Percentiles rank a stretch among this genome's conserved stretches.
Evolutionary conservation across 1,139 yeast genomes (phyloP).

Genomic region (Geotrichum cucujoidarum): DNA sequence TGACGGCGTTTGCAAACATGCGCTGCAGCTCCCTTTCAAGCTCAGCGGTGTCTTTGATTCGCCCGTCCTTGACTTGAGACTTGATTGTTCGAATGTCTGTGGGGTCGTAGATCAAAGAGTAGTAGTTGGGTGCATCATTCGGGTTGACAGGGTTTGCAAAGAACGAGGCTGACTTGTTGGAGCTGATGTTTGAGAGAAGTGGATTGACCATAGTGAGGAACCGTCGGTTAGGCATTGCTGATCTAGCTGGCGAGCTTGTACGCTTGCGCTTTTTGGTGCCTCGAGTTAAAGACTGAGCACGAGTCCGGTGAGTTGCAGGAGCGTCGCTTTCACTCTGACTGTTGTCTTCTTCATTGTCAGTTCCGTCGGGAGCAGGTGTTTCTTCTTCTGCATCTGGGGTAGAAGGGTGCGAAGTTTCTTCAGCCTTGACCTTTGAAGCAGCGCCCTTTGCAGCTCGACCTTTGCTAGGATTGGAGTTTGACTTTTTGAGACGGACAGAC

Average conservation of each 20-base stretch:
- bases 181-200: constrained; percentile 57
- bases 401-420: not conserved
- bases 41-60: constrained; percentile 46
- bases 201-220: constrained; percentile 41
- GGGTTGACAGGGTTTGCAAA: constrained; percentile 65
- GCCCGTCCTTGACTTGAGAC: constrained; percentile 54
- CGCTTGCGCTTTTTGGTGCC: constrained; percentile 22
- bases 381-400: not conserved
- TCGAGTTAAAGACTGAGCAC: constrained; percentile 4
- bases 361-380: constrained; percentile 6
- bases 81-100: constrained; percentile 62
- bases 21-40: constrained; percentile 64
- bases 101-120: constrained; percentile 57
- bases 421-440: not conserved
- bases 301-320: constrained; percentile 13
- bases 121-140: constrained; percentile 65
- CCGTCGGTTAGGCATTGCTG: constrained; percentile 24
- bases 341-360: constrained; percentile 6
- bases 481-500: constrained; percentile 11
- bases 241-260: constrained; percentile 25
- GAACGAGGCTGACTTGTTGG: constrained; percentile 70
- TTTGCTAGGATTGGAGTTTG: constrained; percentile 14
- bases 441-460: constrained; percentile 2
- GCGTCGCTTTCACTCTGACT: constrained; percentile 10
- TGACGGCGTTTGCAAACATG: constrained; percentile 79